Conservation (phyloP, 202 grass and related monocot species). For the Schoenoplectus triqueter region DNA sequence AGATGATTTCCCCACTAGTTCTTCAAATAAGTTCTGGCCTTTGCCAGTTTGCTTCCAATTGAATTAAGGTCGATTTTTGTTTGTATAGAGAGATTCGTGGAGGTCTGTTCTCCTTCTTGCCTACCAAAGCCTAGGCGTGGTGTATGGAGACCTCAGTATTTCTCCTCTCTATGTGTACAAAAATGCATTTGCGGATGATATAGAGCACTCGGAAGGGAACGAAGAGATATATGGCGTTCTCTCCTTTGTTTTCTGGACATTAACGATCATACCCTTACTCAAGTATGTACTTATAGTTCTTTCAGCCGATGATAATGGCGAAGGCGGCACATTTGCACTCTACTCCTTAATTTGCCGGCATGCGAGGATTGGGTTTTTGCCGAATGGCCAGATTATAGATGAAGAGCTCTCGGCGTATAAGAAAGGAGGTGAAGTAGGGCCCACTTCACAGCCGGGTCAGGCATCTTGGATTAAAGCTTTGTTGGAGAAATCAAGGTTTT, state of each 20-base stretch:
- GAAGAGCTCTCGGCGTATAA: slow-evolving; percentile 60
- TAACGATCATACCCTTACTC: slow-evolving; percentile 77
- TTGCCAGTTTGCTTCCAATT: background rate
- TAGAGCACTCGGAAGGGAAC: slow-evolving; percentile 80
- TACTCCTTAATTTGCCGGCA: slow-evolving; percentile 92
- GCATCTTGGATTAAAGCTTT: slow-evolving; percentile 40
- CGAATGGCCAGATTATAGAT: slow-evolving; percentile 55
- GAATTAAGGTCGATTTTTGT: slow-evolving; percentile 31
- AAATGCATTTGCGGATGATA: slow-evolving; percentile 84
- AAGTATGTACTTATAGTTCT: slow-evolving; percentile 94
- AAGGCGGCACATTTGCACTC: slow-evolving; percentile 97
- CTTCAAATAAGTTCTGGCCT: slow-evolving; percentile 20
- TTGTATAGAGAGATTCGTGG: slow-evolving; percentile 56
- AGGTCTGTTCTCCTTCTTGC: slow-evolving; percentile 63
- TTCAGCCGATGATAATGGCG: slow-evolving; percentile 81
- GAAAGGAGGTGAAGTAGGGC: slow-evolving; percentile 33
- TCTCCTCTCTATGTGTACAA: slow-evolving; percentile 88
- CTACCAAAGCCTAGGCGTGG: slow-evolving; percentile 91
- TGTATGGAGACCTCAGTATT: slow-evolving; percentile 87
- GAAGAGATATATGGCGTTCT: slow-evolving; percentile 99
- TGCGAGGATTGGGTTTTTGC: slow-evolving; percentile 61
- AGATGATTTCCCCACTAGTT: slow-evolving; percentile 44
- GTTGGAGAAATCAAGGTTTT: slow-evolving; percentile 63
- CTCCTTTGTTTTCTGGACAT: slow-evolving; percentile 98
- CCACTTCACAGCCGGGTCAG: background rate